Evolutionary conservation across 1,139 yeast genomes (phyloP).

Genomic region (Yamadazyma diospyri): DNA sequence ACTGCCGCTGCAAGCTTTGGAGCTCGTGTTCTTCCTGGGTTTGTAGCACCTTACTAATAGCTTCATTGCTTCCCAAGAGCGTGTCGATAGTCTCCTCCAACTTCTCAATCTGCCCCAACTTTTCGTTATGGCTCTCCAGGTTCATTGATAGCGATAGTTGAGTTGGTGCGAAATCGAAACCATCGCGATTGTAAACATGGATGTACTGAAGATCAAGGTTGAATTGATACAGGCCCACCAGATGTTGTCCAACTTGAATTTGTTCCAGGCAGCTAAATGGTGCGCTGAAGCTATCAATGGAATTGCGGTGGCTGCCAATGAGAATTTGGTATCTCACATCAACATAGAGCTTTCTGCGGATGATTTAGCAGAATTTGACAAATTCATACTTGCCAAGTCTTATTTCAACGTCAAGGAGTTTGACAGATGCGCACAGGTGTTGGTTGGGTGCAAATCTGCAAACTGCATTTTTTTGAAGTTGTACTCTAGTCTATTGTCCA

Average conservation of each 20-base stretch:
- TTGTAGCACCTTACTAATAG: constrained; percentile 10
- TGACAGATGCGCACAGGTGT: constrained; percentile 65
- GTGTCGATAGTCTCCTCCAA: constrained; percentile 1
- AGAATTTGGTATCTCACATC: background rate
- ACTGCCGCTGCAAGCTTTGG: constrained; percentile 18
- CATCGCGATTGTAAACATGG: constrained; percentile 4
- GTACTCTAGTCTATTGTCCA: constrained; percentile 67
- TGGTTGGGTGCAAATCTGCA: constrained; percentile 52
- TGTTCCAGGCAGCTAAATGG: constrained; percentile 78
- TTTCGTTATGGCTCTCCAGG: no score
- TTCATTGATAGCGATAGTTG: no score
- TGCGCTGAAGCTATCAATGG: constrained; percentile 71
- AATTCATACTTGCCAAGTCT: constrained; percentile 59
- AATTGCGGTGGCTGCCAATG: constrained; percentile 13
- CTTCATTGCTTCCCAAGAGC: constrained; percentile 5
- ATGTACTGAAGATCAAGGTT: constrained; percentile 10
- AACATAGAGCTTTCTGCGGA: background rate
- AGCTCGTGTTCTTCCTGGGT: background rate
- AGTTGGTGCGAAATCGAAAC: no score
- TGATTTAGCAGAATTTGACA: constrained; percentile 20
- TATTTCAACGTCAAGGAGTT: constrained; percentile 85
- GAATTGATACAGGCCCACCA: constrained; percentile 11
- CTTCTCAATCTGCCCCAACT: background rate
- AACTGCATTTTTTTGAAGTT: constrained; percentile 61
- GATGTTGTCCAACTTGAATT: constrained; percentile 39